Base-by-base conservation (phyloP, 345 rosid genomes). In the Cardiospermum halicacabum region DNA sequence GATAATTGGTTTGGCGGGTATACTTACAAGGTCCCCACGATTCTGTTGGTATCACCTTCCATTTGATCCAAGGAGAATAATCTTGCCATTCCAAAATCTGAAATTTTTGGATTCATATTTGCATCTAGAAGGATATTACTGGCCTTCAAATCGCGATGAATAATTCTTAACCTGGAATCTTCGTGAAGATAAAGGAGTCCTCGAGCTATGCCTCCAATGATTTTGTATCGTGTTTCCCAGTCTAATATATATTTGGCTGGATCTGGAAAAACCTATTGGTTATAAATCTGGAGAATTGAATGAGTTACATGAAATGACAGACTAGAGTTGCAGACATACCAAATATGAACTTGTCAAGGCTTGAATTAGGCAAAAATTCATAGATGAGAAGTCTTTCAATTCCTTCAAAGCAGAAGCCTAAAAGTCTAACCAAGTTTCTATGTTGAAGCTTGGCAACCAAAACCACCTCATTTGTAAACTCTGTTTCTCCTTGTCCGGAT, bases 381-480 rank as follows among this genome's bases (percentile, higher is more conserved):
- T 77, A 80, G 30, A 82, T 64, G 32, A 82, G 80, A 48, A 82
- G 43, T 55, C 79, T 77, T 64, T 75, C 84, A 16, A 62, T 16
- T 31, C 68, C 74, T 25, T 77, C 65, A 4, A 74, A 68, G 72
- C 80, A 77, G 63, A 70, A 82, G 42, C 80, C 83, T 8, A 67
- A 5, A 25, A 75, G 77, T 53, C 69, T 79, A 45, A 79, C 74
- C 58, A 79, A 56, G 36, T 84, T 78, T 62, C 80, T 74, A 49
- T 85, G 87, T 11, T 76, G 89, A 54, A 85, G 85, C 56, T 62
- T 82, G 31, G 83, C 83, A 16, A 82, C 70, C 40, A 82, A 39
- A 4, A 62, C 1, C 2, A 80, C 74, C 62, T 82, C 85, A 34
- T 82, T 85, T 69, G 69, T 77, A 65, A 85, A 78, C 66, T 82